Percentiles rank a stretch among this genome's conserved stretches.
Evolutionary conservation across 148 eudicot species (phyloP).

Genomic region (Limonium bicolor): DNA sequence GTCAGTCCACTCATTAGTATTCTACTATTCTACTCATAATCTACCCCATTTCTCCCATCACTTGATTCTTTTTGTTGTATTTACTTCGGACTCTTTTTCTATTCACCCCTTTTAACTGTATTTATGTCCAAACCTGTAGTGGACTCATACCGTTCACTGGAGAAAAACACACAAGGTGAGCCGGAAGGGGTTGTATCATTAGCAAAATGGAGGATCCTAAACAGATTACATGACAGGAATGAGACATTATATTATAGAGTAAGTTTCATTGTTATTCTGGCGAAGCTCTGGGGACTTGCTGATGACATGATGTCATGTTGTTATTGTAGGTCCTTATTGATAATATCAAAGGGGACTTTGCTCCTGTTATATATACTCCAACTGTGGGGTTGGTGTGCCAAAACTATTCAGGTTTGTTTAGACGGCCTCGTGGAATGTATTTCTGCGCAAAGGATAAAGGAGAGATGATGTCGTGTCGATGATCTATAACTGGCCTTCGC

Average conservation of each 20-base stretch:
- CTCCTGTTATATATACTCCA: conserved; percentile 97
- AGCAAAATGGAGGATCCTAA: conserved; percentile 93
- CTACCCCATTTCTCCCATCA: too few relatives aligned
- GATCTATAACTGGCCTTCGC: conserved; percentile 91
- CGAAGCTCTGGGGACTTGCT: conserved; percentile 1
- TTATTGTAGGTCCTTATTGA: conserved; percentile 75
- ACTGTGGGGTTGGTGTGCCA: conserved; percentile 98
- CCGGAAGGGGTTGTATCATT: conserved; percentile 44
- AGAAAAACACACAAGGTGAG: conserved; percentile 72
- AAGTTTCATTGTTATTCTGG: conserved; percentile 16
- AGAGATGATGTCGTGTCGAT: conserved; percentile 99
- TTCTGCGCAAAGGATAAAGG: conserved; percentile 96
- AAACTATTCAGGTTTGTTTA: conserved; percentile 92
- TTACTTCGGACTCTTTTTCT: background rate
- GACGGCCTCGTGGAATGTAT: conserved; percentile 99
- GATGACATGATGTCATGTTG: conserved; percentile 12
- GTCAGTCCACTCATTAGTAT: too few relatives aligned
- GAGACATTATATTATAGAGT: conserved; percentile 92
- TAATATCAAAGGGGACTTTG: conserved; percentile 80
- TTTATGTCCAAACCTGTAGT: conserved; percentile 29
- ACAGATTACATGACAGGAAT: conserved; percentile 91
- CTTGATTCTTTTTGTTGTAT: too few relatives aligned
- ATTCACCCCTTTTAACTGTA: background rate
- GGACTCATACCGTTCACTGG: conserved; percentile 77
- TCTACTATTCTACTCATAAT: too few relatives aligned